Evolutionary conservation across 2,329 filamentous ascomycete genomes (phyloP).

Genomic region (Cladophialophora carrionii): DNA sequence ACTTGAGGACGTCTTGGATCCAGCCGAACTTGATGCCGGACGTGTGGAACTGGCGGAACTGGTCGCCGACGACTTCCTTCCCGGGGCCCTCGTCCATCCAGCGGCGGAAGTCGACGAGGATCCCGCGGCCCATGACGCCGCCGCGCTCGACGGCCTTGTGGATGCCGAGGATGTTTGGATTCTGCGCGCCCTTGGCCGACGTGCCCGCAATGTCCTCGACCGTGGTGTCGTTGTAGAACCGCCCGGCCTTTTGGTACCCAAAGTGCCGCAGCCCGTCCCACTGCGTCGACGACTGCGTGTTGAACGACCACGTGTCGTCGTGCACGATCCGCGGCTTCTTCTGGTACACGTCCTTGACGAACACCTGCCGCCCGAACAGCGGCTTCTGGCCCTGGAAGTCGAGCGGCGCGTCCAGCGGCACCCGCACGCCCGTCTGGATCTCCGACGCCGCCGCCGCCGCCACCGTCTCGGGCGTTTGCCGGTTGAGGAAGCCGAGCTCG

Average conservation of each 20-base stretch:
- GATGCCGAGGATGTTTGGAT: conserved; percentile 36
- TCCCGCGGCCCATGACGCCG: conserved; percentile 52
- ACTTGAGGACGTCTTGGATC: conserved; percentile 35
- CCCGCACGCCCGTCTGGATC: conserved; percentile 47
- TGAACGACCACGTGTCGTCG: conserved; percentile 40
- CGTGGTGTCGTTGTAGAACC: conserved; percentile 40
- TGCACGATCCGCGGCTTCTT: conserved; percentile 39
- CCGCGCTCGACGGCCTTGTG: conserved; percentile 45
- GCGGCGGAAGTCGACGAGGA: conserved; percentile 53
- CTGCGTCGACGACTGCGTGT: conserved; percentile 39
- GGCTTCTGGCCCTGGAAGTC: conserved; percentile 44
- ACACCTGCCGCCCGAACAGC: conserved; percentile 43
- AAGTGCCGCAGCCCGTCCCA: conserved; percentile 40
- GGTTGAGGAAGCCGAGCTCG: conserved; percentile 59
- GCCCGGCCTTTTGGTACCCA: conserved; percentile 36
- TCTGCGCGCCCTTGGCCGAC: conserved; percentile 20
- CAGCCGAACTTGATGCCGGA: conserved; percentile 41
- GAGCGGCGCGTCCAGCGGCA: conserved; percentile 44
- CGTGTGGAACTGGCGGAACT: conserved; percentile 45
- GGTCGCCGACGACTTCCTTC: conserved; percentile 19
- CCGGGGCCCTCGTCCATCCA: conserved; percentile 47
- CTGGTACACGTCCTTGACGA: conserved; percentile 42
- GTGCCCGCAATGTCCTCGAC: conserved; percentile 38
- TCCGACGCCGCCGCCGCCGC: conserved; percentile 49
- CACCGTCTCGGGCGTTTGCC: conserved; percentile 55